Conservation (phyloP, 2,329 filamentous ascomycete species). For the Fusarium caatingaense region DNA sequence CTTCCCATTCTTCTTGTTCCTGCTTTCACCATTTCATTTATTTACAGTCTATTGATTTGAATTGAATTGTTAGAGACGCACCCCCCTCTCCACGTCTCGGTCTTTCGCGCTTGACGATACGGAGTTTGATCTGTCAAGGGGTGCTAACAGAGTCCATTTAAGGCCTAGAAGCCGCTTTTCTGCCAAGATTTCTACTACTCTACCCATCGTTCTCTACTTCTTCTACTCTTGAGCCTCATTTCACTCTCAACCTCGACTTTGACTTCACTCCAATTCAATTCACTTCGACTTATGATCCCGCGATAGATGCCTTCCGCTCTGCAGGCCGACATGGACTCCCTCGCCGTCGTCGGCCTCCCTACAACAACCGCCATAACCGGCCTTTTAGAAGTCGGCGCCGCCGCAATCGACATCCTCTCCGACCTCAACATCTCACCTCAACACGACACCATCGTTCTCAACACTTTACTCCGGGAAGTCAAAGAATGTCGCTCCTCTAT, state of each 20-base stretch:
- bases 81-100: not conserved
- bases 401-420: conserved; percentile 50
- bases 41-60: not conserved
- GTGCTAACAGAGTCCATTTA: not conserved
- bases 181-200: not conserved
- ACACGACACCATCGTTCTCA: conserved; percentile 44
- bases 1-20: not conserved
- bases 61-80: not conserved
- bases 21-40: not conserved
- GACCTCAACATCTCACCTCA: conserved; percentile 50
- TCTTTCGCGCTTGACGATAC: not conserved
- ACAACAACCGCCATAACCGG: conserved; percentile 53
- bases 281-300: conserved; percentile 7
- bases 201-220: not conserved
- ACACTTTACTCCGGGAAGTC: conserved; percentile 50
- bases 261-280: no score
- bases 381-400: conserved; percentile 52
- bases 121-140: not conserved
- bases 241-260: not conserved
- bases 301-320: conserved; percentile 39
- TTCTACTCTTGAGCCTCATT: not conserved
- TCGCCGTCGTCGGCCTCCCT: conserved; percentile 45
- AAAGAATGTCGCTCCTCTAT: conserved; percentile 54
- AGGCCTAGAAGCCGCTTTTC: not conserved
- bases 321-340: conserved; percentile 39